Base-by-base conservation (phyloP, 495 filamentous ascomycete species). In the Xylaria curta region DNA sequence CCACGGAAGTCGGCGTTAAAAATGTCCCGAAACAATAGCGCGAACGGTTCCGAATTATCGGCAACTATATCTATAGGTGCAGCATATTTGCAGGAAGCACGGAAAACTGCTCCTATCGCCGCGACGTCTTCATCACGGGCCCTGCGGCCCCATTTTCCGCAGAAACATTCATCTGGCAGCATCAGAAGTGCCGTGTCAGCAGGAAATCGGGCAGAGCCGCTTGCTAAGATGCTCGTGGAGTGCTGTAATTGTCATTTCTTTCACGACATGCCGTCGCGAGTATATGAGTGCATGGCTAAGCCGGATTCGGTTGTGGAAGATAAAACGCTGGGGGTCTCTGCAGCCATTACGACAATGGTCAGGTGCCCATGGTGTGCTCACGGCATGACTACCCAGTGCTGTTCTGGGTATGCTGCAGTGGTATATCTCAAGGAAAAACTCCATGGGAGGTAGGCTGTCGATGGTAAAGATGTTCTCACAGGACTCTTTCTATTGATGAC, bases 201-300 rank as follows among this genome's bases (percentile, higher is more conserved):
- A 47, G 75, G 76, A 1, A 67, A 59, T n/a, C 74, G 75, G 51
- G 82, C 81, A 36, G 86, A 87, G 54, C 85, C 89, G 0, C 79
- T 94, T 54, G 90, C 89, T 44, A 95, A 94, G 80, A 83, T 94
- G 70, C 89, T 95, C 70, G 91, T 94, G 7, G 90, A 94, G 68
- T 95, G 93, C 78, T 95, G 93, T 78, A 87, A 85, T 66, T 95
- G 93, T 85, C 90, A 90, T 66, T 93, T 91, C 79, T 94, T 91
- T 86, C 91, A 94, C 79, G 92, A 94, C 74, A 87, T 94, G 79
- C 93, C 93, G 12, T 90, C 89, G 12, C 89, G 90, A 54, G 83
- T 93, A 63, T 94, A 94, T 75, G 89, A 92, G 67, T 91, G 87
- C 75, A 91, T 93, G 85, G 89, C 90, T 24, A 88, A 87, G 73